Evolutionary conservation across 2,329 filamentous ascomycete genomes (phyloP), one percentile per base, ranked within the genome.

Genomic region (Phialemonium atrogriseum): DNA sequence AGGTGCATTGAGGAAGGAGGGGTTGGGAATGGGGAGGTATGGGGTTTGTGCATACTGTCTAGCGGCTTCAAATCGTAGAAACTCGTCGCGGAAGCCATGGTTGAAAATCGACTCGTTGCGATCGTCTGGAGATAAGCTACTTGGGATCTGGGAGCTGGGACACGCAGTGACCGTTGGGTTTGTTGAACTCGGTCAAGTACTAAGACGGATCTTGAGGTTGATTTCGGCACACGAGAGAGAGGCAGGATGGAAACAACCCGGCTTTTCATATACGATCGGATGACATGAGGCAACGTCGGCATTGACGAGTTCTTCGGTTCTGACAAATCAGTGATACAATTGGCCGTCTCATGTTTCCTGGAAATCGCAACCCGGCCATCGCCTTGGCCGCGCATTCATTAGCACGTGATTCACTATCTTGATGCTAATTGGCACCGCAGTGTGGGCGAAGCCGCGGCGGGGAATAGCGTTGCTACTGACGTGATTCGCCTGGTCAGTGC

Each of bases 21-120:
- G 25, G 19, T 34, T 21, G 14, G 27, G 15, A 23, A 31, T 24
- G 23, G 20, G 36, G 24, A 32, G 30, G 19, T 13, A 32, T 29
- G 30, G 10, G 13, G 29, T 5, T 22, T 14, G 10, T 29, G 71
- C 79, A 41, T 67, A 86, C 82, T 87, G 61, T 89, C 78, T 46
- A 82, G 73, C 44, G 84, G 79, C 65, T 80, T 84, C 62, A 93
- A 93, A 56, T 88, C 81, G 69, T 81, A 91, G 58, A 94, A 85
- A 34, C 56, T 66, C 13, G 78, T 79, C 46, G 77, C 78, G 34
- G 78, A 79, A 17, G 79, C 62, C 80, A 84, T 84, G 44, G 49
- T 56, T 50, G 43, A 41, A 35, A 45, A 44, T 11, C 30, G 29
- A 36, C 32, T 38, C n/a, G n/a, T n/a, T n/a, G 20, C 24, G 21